A percentile compares a stretch with the other conserved stretches of the same genome.
These are phyloP conservation scores for Fusarium sp. DNA, from an alignment of 2,329 filamentous ascomycete species.

Conservation along the genomic window DNA sequence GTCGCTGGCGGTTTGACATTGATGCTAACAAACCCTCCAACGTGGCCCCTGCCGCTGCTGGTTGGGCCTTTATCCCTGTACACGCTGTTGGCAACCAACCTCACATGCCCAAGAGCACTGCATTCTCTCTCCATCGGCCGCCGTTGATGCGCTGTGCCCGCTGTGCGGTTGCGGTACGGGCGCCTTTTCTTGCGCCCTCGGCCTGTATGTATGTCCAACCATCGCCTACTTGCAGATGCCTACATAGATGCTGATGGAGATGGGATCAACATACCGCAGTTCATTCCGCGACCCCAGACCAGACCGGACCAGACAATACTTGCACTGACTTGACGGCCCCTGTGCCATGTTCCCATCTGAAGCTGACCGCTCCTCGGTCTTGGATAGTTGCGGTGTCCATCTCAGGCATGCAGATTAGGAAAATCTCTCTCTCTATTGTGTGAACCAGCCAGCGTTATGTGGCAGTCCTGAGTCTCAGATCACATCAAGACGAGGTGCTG, in stretches of 20 bases:
- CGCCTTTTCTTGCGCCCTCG: neutral
- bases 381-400: constrained; percentile 24
- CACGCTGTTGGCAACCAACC: constrained; percentile 11
- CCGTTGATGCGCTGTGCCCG: constrained; percentile 18
- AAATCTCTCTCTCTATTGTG: constrained; percentile 22
- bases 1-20: constrained; percentile 46
- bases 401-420: constrained; percentile 35
- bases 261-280: constrained; percentile 11
- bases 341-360: constrained; percentile 22
- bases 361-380: constrained; percentile 36
- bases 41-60: constrained; percentile 40
- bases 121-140: constrained; percentile 11
- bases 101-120: constrained; percentile 20
- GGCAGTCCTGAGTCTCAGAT: constrained; percentile 31
- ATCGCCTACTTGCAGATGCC: constrained; percentile 15
- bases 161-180: constrained; percentile 5
- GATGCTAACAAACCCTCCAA: constrained; percentile 41
- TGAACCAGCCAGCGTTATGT: constrained; percentile 15
- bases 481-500: constrained; percentile 36
- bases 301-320: constrained; percentile 9
- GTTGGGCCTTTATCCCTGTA: constrained; percentile 32
- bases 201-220: constrained; percentile 8
- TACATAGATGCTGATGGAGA: constrained; percentile 12
- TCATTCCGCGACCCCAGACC: constrained; percentile 4
- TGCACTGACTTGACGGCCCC: constrained; percentile 1